Evolutionary conservation across 371 early-diverging fungal genomes (phyloP).

Genomic region (Choanephora cucurbitarum): DNA sequence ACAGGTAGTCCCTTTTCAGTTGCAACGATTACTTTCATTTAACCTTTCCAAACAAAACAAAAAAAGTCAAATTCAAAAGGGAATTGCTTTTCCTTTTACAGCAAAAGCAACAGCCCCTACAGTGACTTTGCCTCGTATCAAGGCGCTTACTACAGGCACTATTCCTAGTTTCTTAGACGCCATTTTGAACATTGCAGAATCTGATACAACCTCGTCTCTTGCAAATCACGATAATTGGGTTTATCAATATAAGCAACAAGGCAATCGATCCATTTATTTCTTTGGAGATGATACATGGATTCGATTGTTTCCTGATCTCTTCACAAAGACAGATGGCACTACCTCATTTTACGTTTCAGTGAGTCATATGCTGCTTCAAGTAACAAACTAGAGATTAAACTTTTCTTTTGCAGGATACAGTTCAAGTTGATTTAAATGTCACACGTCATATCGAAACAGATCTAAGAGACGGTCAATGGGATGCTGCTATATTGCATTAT

Average conservation of each 20-base stretch:
- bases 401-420: constrained; percentile 72
- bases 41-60: no score
- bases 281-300: constrained; percentile 98
- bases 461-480: constrained; percentile 71
- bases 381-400: not conserved
- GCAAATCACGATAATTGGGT: constrained; percentile 75
- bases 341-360: constrained; percentile 80
- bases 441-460: constrained; percentile 75
- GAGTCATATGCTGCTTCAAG: no score
- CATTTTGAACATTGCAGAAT: constrained; percentile 84
- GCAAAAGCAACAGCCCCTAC: constrained; percentile 87
- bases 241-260: constrained; percentile 59
- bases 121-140: constrained; percentile 93
- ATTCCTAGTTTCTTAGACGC: constrained; percentile 76
- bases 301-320: constrained; percentile 75
- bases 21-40: no score
- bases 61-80: constrained; percentile 51
- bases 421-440: constrained; percentile 79
- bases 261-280: constrained; percentile 67
- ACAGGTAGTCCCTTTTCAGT: constrained; percentile 35
- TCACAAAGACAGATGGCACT: constrained; percentile 71
- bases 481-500: constrained; percentile 86
- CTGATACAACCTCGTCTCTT: constrained; percentile 71
- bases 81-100: constrained; percentile 65
- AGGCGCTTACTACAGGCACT: constrained; percentile 91